Conservation (phyloP, 345 rosid species). For the Sisymbrium irio region DNA sequence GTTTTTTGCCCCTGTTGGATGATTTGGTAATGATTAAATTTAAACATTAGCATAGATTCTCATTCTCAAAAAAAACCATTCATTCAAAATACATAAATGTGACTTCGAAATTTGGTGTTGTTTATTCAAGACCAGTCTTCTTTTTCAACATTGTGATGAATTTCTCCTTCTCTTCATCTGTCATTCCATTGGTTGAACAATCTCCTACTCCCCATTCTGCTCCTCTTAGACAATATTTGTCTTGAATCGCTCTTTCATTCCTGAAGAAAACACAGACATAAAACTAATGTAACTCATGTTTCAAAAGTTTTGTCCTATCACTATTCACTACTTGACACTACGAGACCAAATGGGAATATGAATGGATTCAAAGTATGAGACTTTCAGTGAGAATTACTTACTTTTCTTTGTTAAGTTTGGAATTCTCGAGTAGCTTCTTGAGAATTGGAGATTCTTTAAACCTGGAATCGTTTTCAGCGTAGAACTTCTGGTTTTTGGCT, state of each 20-base stretch:
- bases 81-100: not conserved
- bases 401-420: slow-evolving; percentile 79
- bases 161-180: slow-evolving; percentile 61
- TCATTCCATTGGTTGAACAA: slow-evolving; percentile 83
- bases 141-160: slow-evolving; percentile 81
- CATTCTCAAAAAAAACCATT: slow-evolving; percentile 3
- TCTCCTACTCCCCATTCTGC: slow-evolving; percentile 99
- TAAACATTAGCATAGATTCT: slow-evolving; percentile 24
- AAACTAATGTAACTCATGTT: not conserved
- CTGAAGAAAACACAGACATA: slow-evolving; percentile 32
- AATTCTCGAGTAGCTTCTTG: slow-evolving; percentile 72
- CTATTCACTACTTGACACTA: not conserved
- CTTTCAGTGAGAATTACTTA: slow-evolving; percentile 25
- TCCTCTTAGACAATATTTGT: slow-evolving; percentile 86
- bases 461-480: slow-evolving; percentile 72
- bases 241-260: slow-evolving; percentile 58
- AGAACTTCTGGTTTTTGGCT: slow-evolving; percentile 93
- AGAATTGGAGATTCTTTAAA: slow-evolving; percentile 83
- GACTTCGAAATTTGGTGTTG: not conserved
- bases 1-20: slow-evolving; percentile 11
- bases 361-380: not conserved
- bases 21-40: slow-evolving; percentile 24
- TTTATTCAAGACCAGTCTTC: slow-evolving; percentile 49
- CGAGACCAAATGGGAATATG: not conserved
- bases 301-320: not conserved